Evolutionary conservation across 208 protist species (phyloP).

Genomic region (Leishmania martiniquensis): DNA sequence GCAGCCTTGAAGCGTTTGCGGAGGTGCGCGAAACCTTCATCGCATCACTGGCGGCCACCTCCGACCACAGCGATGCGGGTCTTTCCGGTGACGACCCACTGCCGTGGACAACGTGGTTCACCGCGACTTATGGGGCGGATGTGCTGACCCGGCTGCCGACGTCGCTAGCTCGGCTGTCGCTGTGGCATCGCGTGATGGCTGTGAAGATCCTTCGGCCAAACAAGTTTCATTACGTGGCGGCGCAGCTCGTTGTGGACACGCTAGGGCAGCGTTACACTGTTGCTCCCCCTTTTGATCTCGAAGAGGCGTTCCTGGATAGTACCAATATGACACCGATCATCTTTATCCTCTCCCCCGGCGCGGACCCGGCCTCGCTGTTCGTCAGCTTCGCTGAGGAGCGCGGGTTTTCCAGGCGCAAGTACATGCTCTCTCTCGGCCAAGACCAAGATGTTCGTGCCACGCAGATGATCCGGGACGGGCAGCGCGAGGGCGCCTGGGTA

Average conservation of each 20-base stretch:
- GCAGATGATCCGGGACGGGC: constrained; percentile 85
- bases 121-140: constrained; percentile 73
- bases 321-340: constrained; percentile 91
- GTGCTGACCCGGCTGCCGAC: constrained; percentile 49
- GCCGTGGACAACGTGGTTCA: constrained; percentile 88
- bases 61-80: neutral
- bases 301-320: constrained; percentile 91
- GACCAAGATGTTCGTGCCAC: constrained; percentile 92
- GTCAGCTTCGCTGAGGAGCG: constrained; percentile 89
- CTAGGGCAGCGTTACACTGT: constrained; percentile 86
- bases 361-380: constrained; percentile 94
- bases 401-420: constrained; percentile 83
- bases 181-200: constrained; percentile 88
- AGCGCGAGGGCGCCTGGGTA: constrained; percentile 91
- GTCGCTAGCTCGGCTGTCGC: constrained; percentile 43
- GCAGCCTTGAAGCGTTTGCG: constrained; percentile 77
- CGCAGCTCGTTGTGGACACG: constrained; percentile 58
- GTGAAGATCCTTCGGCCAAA: constrained; percentile 84
- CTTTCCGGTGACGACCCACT: constrained; percentile 23
- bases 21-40: constrained; percentile 81
- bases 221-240: constrained; percentile 80
- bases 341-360: constrained; percentile 94
- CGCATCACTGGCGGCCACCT: constrained; percentile 5
- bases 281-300: constrained; percentile 82
- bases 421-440: constrained; percentile 94